Evolutionary conservation across 169 alveolate genomes (phyloP).

Genomic region (Eimeria tenella): DNA sequence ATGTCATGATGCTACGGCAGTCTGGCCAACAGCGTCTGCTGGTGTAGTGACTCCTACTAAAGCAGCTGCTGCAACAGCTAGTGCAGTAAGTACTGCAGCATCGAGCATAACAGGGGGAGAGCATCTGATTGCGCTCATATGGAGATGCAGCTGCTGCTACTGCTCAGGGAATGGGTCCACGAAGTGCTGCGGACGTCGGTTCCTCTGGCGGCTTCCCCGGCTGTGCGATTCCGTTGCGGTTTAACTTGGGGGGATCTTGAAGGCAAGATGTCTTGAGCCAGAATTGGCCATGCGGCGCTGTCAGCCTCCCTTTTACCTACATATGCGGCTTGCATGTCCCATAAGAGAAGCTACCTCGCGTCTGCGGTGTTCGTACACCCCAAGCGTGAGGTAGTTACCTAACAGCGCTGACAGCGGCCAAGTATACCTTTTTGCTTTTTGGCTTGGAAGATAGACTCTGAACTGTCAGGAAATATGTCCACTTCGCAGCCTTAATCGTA

Average conservation of each 20-base stretch:
- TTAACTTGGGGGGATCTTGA: constrained; percentile 5
- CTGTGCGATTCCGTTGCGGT: background rate
- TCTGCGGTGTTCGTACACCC: too few relatives aligned
- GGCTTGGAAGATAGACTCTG: too few relatives aligned
- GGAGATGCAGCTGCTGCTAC: background rate
- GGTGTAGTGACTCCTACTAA: background rate
- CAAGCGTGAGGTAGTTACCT: too few relatives aligned
- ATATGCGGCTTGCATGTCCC: too few relatives aligned
- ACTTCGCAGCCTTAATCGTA: too few relatives aligned
- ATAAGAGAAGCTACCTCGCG: too few relatives aligned
- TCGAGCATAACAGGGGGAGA: background rate
- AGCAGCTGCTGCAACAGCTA: background rate
- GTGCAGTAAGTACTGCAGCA: background rate
- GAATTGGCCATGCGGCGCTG: too few relatives aligned
- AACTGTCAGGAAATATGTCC: too few relatives aligned
- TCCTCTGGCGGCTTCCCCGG: constrained; percentile 12
- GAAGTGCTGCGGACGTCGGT: background rate
- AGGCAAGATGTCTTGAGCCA: background rate
- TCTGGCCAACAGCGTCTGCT: background rate
- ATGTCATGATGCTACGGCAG: too few relatives aligned
- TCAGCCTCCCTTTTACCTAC: too few relatives aligned
- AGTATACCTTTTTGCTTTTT: too few relatives aligned
- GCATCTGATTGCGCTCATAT: background rate
- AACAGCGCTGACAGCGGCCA: too few relatives aligned
- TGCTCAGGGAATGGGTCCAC: constrained; percentile 14